phyloP scores from a whole-genome alignment of 129 eudicot species.

The Flaveria sonorensis region DNA sequence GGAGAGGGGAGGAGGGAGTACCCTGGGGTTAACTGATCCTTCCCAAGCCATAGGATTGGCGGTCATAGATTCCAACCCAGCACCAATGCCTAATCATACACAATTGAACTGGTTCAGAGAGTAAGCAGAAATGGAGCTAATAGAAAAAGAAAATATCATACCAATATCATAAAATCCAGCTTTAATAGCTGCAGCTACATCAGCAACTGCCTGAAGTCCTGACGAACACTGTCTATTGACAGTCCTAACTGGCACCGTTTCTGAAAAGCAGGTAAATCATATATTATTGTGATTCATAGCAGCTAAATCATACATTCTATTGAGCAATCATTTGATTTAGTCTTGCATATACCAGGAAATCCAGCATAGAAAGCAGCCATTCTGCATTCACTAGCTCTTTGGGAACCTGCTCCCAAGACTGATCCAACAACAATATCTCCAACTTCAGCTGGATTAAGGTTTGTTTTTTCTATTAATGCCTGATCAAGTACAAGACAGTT shows the following conservation, averaged over 20 bases:
- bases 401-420: constrained; percentile 87
- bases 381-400: constrained; percentile 93
- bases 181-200: constrained; percentile 97
- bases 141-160: constrained; percentile 8
- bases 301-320: background rate
- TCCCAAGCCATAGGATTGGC: constrained; percentile 92
- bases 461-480: constrained; percentile 92
- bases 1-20: constrained; percentile 26
- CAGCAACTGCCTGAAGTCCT: constrained; percentile 99
- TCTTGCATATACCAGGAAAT: constrained; percentile 68
- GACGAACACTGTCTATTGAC: constrained; percentile 99
- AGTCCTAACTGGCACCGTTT: constrained; percentile 89
- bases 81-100: constrained; percentile 73
- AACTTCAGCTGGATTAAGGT: constrained; percentile 80
- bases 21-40: constrained; percentile 88
- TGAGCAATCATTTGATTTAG: background rate
- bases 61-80: constrained; percentile 97
- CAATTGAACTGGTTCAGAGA: constrained; percentile 13
- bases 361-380: constrained; percentile 99
- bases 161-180: constrained; percentile 98
- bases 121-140: constrained; percentile 7
- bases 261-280: constrained; percentile 41
- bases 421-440: constrained; percentile 97
- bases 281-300: background rate
- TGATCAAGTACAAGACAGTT: constrained; percentile 22